A percentile compares a stretch with the other conserved stretches of the same genome.
phyloP scores from a whole-genome alignment of 2,329 filamentous ascomycete genomes.

The Sclerotinia spermophila region DNA sequence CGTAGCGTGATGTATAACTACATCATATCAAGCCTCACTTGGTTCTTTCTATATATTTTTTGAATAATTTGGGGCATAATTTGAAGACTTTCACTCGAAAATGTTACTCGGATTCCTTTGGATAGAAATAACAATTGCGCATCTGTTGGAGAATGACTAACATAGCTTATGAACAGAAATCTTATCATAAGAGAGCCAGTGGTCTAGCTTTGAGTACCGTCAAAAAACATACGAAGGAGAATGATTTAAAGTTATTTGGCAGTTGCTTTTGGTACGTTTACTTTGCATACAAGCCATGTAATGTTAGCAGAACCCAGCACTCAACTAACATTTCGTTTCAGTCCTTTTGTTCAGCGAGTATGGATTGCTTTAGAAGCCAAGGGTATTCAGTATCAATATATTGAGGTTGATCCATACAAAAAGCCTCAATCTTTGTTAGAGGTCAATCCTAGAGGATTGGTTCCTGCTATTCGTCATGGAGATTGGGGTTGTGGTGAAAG shows the following conservation, averaged over 20 bases:
- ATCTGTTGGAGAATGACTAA: constrained; percentile 44
- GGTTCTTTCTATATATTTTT: background rate
- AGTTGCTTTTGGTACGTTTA: constrained; percentile 73
- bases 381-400: constrained; percentile 75
- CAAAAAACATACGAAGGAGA: constrained; percentile 65
- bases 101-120: background rate
- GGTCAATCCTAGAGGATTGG: constrained; percentile 70
- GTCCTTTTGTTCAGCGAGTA: constrained; percentile 80
- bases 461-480: constrained; percentile 73
- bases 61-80: background rate
- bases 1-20: background rate
- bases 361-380: constrained; percentile 88
- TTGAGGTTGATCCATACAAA: constrained; percentile 77
- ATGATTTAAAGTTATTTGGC: constrained; percentile 72
- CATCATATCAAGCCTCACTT: background rate
- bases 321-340: constrained; percentile 22
- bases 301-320: constrained; percentile 21
- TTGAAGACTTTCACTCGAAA: background rate
- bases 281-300: constrained; percentile 8
- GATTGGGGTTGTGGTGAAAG: constrained; percentile 83
- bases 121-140: background rate
- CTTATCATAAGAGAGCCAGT: constrained; percentile 67
- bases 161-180: constrained; percentile 55
- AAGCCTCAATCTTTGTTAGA: constrained; percentile 68
- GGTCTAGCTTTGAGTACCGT: constrained; percentile 67